Evolutionary conservation across 2,329 filamentous ascomycete genomes (phyloP).

Genomic region (Juglanconis oblonga): DNA sequence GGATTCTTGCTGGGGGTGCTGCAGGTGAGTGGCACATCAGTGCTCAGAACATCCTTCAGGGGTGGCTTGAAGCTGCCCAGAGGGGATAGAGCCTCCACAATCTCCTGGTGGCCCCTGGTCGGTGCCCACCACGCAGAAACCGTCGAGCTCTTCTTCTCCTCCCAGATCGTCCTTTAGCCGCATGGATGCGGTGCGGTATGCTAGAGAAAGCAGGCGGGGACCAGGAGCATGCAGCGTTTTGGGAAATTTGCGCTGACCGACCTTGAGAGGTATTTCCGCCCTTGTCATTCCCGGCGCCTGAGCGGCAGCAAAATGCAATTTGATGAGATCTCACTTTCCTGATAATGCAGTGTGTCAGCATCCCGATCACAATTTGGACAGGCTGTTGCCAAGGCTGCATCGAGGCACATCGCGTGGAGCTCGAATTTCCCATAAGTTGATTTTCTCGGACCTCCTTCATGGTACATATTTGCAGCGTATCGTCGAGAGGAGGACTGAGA

Average conservation of each 20-base stretch:
- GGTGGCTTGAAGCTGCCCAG: conserved; percentile 11
- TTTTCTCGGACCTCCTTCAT: background rate
- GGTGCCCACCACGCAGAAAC: conserved; percentile 1
- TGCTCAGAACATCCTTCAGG: conserved; percentile 8
- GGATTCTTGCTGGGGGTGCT: conserved; percentile 15
- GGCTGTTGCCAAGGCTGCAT: background rate
- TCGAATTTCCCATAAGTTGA: background rate
- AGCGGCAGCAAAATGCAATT: conserved; percentile 13
- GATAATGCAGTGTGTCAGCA: conserved; percentile 13
- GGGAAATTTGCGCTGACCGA: conserved; percentile 15
- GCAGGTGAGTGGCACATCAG: conserved; percentile 17
- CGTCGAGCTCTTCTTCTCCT: conserved; percentile 3
- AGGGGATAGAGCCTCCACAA: conserved; percentile 17
- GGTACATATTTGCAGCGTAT: background rate
- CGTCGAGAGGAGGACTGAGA: background rate
- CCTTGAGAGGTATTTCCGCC: conserved; percentile 18
- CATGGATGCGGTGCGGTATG: conserved; percentile 11
- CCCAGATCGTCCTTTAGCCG: conserved; percentile 8
- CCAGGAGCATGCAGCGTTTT: background rate
- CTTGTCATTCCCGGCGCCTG: conserved; percentile 19
- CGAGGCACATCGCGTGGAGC: background rate
- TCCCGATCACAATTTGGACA: background rate
- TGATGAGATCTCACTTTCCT: conserved; percentile 8
- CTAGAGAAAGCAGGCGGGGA: conserved; percentile 8
- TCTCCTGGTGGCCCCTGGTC: conserved; percentile 5